These are phyloP conservation scores for Phellinidium pouzarii DNA, from an alignment of 1,284 basidiomycete genomes.

Conservation along the genomic window DNA sequence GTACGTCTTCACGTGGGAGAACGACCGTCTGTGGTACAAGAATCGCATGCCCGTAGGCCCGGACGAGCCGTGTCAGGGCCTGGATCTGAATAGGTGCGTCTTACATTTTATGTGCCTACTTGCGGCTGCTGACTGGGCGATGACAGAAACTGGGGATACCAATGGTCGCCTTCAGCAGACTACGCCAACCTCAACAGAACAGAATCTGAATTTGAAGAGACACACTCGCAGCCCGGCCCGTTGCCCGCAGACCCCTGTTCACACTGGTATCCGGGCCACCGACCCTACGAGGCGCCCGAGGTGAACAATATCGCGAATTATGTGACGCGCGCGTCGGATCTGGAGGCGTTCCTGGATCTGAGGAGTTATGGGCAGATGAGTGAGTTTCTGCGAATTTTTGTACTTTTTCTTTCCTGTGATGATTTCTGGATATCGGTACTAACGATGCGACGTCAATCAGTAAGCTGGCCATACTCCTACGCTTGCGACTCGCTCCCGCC, in stretches of 20 bases:
- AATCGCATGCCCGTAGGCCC: conserved; percentile 58
- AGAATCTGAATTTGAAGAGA: conserved; percentile 22
- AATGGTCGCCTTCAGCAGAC: conserved; percentile 56
- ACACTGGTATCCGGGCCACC: conserved; percentile 65
- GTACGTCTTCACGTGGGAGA: conserved; percentile 64
- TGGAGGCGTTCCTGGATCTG: conserved; percentile 68
- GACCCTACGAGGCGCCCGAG: conserved; percentile 72
- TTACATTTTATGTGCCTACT: neutral
- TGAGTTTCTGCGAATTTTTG: no score
- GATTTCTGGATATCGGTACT: neutral
- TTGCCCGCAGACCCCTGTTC: conserved; percentile 50
- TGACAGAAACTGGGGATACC: conserved; percentile 67
- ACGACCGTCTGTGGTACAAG: conserved; percentile 79
- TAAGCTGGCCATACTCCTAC: conserved; percentile 70
- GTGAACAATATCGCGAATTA: conserved; percentile 70
- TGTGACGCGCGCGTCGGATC: conserved; percentile 46
- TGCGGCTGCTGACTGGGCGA: neutral
- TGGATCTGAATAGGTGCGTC: conserved; percentile 70
- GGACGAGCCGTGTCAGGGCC: conserved; percentile 51
- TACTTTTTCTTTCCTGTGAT: conserved; percentile 22
- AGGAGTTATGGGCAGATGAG: conserved; percentile 82
- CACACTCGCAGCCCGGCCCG: conserved; percentile 21
- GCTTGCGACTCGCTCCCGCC: conserved; percentile 61
- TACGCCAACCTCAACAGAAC: no score
- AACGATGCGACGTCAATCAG: conserved; percentile 34